Conservation (phyloP, 257 asterid species). For the Nicotiana tabacum region DNA sequence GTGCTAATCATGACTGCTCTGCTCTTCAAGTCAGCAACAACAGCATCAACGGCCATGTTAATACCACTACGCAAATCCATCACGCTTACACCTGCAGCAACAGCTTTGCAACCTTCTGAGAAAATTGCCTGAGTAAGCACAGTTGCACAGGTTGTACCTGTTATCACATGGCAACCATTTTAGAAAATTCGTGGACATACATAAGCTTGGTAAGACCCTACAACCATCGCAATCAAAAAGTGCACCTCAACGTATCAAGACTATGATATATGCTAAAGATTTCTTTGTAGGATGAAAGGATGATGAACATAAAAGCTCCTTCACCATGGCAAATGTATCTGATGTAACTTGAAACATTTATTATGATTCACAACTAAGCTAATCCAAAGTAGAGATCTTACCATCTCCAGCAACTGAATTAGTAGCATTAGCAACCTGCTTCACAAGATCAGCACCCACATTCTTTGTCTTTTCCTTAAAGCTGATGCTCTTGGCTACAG, state of each 20-base stretch:
- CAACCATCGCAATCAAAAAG: background rate
- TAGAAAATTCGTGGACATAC: background rate
- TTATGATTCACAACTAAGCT: background rate
- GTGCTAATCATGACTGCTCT: constrained; percentile 84
- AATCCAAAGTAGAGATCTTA: constrained; percentile 32
- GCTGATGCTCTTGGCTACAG: constrained; percentile 83
- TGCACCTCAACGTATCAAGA: background rate
- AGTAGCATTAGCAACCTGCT: constrained; percentile 88
- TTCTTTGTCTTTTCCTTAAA: constrained; percentile 67
- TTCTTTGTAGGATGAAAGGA: background rate
- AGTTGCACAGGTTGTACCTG: constrained; percentile 97
- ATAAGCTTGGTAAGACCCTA: background rate
- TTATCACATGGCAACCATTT: constrained; percentile 21
- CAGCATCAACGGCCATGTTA: constrained; percentile 76
- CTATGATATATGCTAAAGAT: background rate
- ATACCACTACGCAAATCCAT: constrained; percentile 91
- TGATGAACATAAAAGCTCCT: background rate
- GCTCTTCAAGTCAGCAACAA: constrained; percentile 71
- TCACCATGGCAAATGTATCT: background rate
- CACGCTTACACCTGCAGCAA: constrained; percentile 78
- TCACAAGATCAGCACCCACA: constrained; percentile 84
- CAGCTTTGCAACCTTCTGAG: constrained; percentile 84
- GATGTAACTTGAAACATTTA: background rate
- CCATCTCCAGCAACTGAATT: constrained; percentile 91
- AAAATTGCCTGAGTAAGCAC: constrained; percentile 86